phyloP scores from a whole-genome alignment of 768 basidiomycete species.

The Auricularia heimuer region DNA sequence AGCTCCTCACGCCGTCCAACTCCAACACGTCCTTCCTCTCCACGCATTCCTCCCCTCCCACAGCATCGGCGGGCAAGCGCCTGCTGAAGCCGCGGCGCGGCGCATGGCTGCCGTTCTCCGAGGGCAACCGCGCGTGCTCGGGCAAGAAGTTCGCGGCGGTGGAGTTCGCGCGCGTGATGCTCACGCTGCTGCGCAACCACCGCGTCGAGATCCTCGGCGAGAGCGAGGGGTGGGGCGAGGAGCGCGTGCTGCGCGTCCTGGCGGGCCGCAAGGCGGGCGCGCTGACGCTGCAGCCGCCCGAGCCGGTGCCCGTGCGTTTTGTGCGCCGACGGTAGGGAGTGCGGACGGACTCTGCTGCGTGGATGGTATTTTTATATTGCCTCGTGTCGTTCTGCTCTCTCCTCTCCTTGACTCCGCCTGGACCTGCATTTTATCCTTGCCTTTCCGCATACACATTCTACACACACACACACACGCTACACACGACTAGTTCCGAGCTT shows the following conservation, averaged over 20 bases:
- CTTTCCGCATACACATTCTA: too few species aligned
- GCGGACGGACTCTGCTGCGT: background rate
- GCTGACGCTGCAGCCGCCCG: slow-evolving; percentile 6
- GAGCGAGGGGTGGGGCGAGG: slow-evolving; percentile 6
- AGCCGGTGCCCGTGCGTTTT: slow-evolving; percentile 4
- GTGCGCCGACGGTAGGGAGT: background rate
- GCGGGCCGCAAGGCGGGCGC: slow-evolving; percentile 4
- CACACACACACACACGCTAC: too few species aligned
- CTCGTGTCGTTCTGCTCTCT: too few species aligned
- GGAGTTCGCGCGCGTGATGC: slow-evolving; percentile 4
- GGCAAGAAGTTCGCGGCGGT: slow-evolving; percentile 6
- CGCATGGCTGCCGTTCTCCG: slow-evolving; percentile 6
- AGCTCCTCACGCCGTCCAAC: background rate
- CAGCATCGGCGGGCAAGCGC: background rate
- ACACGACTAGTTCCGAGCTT: too few species aligned
- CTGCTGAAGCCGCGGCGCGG: background rate
- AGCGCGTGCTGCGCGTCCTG: slow-evolving; percentile 3
- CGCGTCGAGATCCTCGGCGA: slow-evolving; percentile 5
- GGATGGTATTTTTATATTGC: too few species aligned
- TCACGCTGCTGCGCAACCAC: background rate
- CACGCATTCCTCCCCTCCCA: background rate
- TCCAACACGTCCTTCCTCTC: background rate
- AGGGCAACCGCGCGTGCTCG: slow-evolving; percentile 4
- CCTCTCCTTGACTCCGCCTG: too few species aligned
- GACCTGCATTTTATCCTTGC: too few species aligned